Evolutionary conservation across 192 early-diverging fungal genomes (phyloP).

Genomic region (Entomortierella beljakovae): DNA sequence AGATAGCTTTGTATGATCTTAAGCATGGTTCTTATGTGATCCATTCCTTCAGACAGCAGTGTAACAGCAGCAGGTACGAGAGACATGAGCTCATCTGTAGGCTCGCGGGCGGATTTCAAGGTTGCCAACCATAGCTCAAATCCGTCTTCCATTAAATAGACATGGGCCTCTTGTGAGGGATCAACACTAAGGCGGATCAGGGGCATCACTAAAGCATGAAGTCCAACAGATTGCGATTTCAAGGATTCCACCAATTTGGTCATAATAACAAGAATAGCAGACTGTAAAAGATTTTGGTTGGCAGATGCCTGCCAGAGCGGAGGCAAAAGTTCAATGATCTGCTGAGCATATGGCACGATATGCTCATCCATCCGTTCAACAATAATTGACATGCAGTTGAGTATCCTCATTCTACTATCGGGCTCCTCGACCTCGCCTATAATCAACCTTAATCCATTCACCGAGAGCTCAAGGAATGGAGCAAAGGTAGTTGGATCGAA

Average conservation of each 20-base stretch:
- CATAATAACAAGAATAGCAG: conserved; percentile 80
- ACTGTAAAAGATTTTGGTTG: conserved; percentile 84
- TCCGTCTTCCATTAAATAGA: conserved; percentile 91
- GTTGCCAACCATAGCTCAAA: conserved; percentile 90
- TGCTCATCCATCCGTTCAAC: conserved; percentile 83
- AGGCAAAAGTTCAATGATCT: conserved; percentile 81
- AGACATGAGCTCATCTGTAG: conserved; percentile 63
- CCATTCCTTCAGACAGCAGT: conserved; percentile 80
- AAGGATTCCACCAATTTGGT: conserved; percentile 82
- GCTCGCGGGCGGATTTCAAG: conserved; percentile 72
- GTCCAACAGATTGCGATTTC: conserved; percentile 72
- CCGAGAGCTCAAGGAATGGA: conserved; percentile 71
- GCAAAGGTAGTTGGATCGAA: conserved; percentile 78
- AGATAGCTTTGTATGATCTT: conserved; percentile 90
- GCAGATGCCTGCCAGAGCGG: conserved; percentile 82
- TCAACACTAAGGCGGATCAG: conserved; percentile 82
- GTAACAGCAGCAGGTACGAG: conserved; percentile 72
- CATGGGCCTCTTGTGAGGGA: conserved; percentile 71
- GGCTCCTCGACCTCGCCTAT: conserved; percentile 77
- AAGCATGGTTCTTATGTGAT: conserved; percentile 78
- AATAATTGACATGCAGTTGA: conserved; percentile 79
- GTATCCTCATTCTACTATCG: conserved; percentile 79
- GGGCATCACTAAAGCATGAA: conserved; percentile 82
- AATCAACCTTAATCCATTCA: conserved; percentile 68
- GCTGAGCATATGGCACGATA: conserved; percentile 78